Evolutionary conservation across 176 grass and related monocot genomes (phyloP), one percentile per base, ranked within the genome.

Genomic region (Melocanna baccifera): DNA sequence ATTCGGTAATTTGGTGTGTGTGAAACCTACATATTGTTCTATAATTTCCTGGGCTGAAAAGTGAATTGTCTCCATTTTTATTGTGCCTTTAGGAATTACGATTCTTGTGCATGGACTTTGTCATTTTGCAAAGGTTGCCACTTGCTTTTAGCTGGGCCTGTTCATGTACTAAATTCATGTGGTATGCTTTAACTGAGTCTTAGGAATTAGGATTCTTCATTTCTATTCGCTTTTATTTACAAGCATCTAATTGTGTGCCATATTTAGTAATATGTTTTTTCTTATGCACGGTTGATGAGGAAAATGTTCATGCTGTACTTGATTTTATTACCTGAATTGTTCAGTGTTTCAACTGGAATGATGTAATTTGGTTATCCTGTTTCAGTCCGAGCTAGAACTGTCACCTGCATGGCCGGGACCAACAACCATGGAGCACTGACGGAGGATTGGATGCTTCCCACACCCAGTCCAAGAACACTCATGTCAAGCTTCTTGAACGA

Each of bases 401-500:
- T 70, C 42, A 43, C 76, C 37, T 30, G 34, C 64, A 86, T 92
- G 90, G 28, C 81, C 7, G 76, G 76, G 65, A 69, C 84, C 5
- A 58, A 71, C 65, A 84, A 77, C 26, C 69, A 74, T 71, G 58
- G 63, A 5, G 51, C 91, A 65, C 73, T 90, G 62, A 81, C 88
- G 69, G 89, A 89, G 29, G 91, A 98, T 70, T 93, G 91, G 93
- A 85, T 85, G 84, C 81, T 87, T 87, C 89, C 89, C 16, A 90
- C 87, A 76, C 91, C 87, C 26, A 95, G 73, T 62, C 85, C 93
- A 83, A 91, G 87, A 81, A 90, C 85, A 67, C 83, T 90, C 5
- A 63, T 92, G 73, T 84, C 90, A 11, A 93, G 71, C 59, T 88
- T 91, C 69, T 81, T 87, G 58, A 90, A 87, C 11, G 93, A 93